Evolutionary conservation across 2,329 filamentous ascomycete genomes (phyloP).

Genomic region (Diaporthe ampelina): DNA sequence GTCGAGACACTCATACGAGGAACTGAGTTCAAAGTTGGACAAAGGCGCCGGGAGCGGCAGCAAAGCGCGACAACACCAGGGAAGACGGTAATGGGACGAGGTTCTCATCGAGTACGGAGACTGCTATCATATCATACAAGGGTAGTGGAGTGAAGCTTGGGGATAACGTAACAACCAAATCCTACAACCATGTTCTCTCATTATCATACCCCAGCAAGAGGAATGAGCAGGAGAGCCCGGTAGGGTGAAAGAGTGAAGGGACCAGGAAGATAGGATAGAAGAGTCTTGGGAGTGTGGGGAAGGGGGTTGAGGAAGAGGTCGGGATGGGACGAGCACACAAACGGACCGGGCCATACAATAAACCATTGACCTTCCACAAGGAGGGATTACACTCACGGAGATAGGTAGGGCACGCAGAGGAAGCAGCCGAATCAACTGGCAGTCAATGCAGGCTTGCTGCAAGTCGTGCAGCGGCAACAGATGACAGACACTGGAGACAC

Average conservation of each 20-base stretch:
- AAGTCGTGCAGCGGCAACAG: constrained; percentile 40
- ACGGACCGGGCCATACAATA: constrained; percentile 12
- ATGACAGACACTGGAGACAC: constrained; percentile 31
- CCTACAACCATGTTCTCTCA: constrained; percentile 52
- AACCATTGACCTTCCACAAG: constrained; percentile 37
- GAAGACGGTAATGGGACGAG: constrained; percentile 39
- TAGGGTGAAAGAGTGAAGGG: constrained; percentile 44
- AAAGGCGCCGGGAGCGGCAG: constrained; percentile 40
- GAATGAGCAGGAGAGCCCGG: constrained; percentile 42
- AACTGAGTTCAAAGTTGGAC: constrained; percentile 47
- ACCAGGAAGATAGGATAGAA: constrained; percentile 25
- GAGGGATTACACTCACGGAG: constrained; percentile 32
- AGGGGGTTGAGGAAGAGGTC: constrained; percentile 12
- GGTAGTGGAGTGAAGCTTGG: constrained; percentile 43
- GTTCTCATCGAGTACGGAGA: constrained; percentile 41
- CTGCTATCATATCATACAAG: constrained; percentile 48
- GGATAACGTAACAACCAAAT: constrained; percentile 47
- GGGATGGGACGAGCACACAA: constrained; percentile 30
- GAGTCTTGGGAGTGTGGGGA: constrained; percentile 11
- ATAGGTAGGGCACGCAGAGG: constrained; percentile 36
- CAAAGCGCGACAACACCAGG: constrained; percentile 1
- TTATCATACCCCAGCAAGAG: constrained; percentile 46
- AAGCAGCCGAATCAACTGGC: constrained; percentile 36
- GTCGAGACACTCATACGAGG: constrained; percentile 47
- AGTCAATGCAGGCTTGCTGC: constrained; percentile 40